These are phyloP conservation scores for Apiotrichum akiyoshidainum DNA, from an alignment of 1,284 basidiomycete species.

Conservation along the genomic window DNA sequence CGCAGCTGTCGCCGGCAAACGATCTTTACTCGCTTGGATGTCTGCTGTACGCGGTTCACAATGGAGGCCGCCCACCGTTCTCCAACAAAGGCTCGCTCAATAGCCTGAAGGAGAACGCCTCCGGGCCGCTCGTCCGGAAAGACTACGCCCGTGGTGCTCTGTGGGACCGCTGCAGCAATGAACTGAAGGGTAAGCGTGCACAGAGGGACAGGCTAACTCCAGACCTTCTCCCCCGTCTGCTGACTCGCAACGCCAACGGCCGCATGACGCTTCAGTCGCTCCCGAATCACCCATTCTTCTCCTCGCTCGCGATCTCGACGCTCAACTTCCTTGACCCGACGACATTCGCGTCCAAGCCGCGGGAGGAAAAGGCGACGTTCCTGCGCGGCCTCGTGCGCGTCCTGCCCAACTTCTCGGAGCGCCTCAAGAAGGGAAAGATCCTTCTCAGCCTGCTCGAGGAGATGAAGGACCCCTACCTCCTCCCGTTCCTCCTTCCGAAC, in stretches of 20 bases:
- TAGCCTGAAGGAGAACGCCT: conserved; percentile 73
- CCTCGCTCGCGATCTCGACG: conserved; percentile 92
- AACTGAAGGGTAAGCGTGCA: conserved; percentile 39
- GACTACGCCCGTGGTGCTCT: conserved; percentile 42
- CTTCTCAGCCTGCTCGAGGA: conserved; percentile 92
- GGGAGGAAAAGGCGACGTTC: conserved; percentile 94
- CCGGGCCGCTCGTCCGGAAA: conserved; percentile 51
- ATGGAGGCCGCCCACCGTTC: conserved; percentile 82
- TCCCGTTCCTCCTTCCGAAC: conserved; percentile 97
- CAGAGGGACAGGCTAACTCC: neutral
- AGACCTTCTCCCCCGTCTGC: conserved; percentile 73
- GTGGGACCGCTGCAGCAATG: conserved; percentile 44
- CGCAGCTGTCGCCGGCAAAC: conserved; percentile 75
- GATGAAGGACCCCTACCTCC: conserved; percentile 88
- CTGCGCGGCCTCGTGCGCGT: conserved; percentile 85
- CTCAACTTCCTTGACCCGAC: conserved; percentile 94
- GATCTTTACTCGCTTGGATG: conserved; percentile 95
- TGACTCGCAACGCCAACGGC: conserved; percentile 71
- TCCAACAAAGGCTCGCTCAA: conserved; percentile 79
- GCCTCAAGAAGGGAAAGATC: conserved; percentile 82
- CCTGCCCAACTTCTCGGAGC: conserved; percentile 80
- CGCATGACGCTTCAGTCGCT: conserved; percentile 75
- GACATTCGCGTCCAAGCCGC: conserved; percentile 86
- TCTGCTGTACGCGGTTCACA: conserved; percentile 83
- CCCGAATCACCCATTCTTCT: conserved; percentile 84